Evolutionary conservation across 768 basidiomycete genomes (phyloP).

Genomic region (Terana coerulea): DNA sequence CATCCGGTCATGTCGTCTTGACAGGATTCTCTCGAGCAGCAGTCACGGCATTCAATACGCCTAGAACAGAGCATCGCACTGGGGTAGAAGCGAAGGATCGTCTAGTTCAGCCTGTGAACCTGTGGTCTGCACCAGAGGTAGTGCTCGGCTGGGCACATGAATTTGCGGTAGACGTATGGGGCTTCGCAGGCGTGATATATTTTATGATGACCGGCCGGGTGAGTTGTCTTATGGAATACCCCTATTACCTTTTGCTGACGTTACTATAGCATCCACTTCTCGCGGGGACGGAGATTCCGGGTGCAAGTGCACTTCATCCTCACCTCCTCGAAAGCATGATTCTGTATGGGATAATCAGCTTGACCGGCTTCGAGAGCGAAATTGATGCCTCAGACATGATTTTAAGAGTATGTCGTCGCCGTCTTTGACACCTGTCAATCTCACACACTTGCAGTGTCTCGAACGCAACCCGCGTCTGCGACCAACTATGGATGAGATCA

Average conservation of each 20-base stretch:
- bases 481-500: slow-evolving; percentile 36
- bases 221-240: slow-evolving; percentile 14
- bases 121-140: slow-evolving; percentile 44
- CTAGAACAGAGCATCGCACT: neutral
- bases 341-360: slow-evolving; percentile 29
- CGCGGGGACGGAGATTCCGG: slow-evolving; percentile 9
- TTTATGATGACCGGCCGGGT: slow-evolving; percentile 49
- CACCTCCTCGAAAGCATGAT: slow-evolving; percentile 31
- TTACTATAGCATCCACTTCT: slow-evolving; percentile 40
- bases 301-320: slow-evolving; percentile 15
- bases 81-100: neutral
- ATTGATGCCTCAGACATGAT: slow-evolving; percentile 40
- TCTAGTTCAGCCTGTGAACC: neutral
- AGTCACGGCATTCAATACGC: slow-evolving; percentile 18
- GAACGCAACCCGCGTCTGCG: slow-evolving; percentile 53
- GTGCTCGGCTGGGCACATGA: slow-evolving; percentile 54
- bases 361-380: slow-evolving; percentile 21
- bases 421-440: neutral
- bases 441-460: slow-evolving; percentile 39
- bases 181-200: slow-evolving; percentile 46
- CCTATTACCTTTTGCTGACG: neutral
- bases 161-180: slow-evolving; percentile 54
- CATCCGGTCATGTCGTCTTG: slow-evolving; percentile 43
- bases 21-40: slow-evolving; percentile 38
- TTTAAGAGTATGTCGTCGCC: slow-evolving; percentile 31